Percentiles rank a stretch among this genome's conserved stretches.
Conservation (phyloP, 2,329 filamentous ascomycete genomes). For the Cordyceps farinosa region DNA sequence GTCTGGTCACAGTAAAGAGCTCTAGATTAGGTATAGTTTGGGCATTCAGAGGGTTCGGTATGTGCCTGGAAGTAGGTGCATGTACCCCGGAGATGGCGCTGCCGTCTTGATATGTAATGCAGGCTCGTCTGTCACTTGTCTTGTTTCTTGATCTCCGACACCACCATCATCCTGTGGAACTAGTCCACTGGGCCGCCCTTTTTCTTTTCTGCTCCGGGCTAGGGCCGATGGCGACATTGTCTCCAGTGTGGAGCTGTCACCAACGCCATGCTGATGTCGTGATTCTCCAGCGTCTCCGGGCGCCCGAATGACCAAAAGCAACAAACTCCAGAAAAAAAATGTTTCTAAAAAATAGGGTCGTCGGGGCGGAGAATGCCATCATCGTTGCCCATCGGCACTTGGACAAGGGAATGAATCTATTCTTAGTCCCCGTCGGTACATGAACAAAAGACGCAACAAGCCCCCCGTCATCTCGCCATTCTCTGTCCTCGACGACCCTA, state of each 20-base stretch:
- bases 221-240: slow-evolving; percentile 17
- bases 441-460: not conserved
- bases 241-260: slow-evolving; percentile 9
- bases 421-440: not conserved
- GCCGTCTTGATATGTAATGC: too few species aligned
- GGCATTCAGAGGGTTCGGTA: too few species aligned
- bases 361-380: slow-evolving; percentile 1
- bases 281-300: slow-evolving; percentile 5
- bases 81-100: too few species aligned
- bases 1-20: too few species aligned
- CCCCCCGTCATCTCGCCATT: not conserved
- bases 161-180: not conserved
- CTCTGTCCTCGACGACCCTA: not conserved
- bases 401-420: not conserved
- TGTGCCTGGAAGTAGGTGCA: too few species aligned
- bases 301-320: slow-evolving; percentile 1
- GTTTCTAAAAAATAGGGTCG: not conserved
- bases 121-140: too few species aligned
- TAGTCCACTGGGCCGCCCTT: too few species aligned
- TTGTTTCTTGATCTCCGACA: not conserved
- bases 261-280: slow-evolving; percentile 17
- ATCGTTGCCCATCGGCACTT: not conserved
- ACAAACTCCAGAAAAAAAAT: not conserved
- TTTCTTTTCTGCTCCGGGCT: slow-evolving; percentile 13
- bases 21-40: too few species aligned